A percentile compares a stretch with the other conserved stretches of the same genome.
Evolutionary conservation across 345 rosid genomes (phyloP).

Genomic region (Rhodamnia rubescens): DNA sequence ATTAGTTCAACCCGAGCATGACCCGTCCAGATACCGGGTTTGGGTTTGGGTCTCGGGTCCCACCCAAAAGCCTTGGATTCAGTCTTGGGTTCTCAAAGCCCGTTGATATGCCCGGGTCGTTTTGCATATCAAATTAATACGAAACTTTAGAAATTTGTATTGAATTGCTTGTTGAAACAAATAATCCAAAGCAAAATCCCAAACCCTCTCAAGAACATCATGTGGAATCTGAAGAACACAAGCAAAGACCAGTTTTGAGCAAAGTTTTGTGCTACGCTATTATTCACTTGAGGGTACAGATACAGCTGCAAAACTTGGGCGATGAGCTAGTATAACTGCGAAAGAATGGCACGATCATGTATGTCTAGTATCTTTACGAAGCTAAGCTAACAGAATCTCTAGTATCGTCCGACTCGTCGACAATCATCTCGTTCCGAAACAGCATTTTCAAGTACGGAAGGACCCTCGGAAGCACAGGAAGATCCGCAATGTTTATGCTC

Average conservation of each 20-base stretch:
- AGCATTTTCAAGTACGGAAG: conserved; percentile 74
- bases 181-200: background rate
- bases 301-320: background rate
- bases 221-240: background rate
- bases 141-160: background rate
- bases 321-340: background rate
- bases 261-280: background rate
- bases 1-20: background rate
- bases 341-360: background rate
- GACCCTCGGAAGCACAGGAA: conserved; percentile 68
- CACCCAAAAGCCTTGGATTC: background rate
- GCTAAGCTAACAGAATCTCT: conserved; percentile 3
- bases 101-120: background rate
- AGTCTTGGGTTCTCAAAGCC: background rate
- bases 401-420: conserved; percentile 52
- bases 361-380: background rate
- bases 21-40: background rate
- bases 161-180: background rate
- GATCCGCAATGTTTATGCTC: conserved; percentile 83
- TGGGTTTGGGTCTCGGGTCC: background rate
- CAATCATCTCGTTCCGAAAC: conserved; percentile 55
- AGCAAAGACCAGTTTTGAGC: background rate
- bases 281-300: background rate
- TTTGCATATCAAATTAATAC: background rate
- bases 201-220: background rate